These are phyloP conservation scores for Mycena pura DNA, from an alignment of 768 basidiomycete species.

Conservation along the genomic window DNA sequence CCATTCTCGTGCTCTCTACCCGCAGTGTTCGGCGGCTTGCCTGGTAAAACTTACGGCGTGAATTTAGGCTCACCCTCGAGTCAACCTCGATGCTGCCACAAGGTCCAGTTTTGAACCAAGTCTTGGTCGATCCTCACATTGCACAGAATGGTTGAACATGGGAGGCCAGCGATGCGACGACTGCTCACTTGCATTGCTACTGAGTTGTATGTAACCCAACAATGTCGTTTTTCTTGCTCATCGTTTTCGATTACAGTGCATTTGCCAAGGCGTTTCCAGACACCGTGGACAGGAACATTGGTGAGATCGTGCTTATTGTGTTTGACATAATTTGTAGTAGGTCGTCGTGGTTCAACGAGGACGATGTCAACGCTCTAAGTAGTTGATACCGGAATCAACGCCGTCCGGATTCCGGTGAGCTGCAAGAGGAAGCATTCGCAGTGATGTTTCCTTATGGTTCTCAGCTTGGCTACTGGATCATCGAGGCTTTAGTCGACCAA, in stretches of 20 bases:
- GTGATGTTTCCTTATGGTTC: not conserved
- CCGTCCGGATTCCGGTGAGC: conserved; percentile 76
- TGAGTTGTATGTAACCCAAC: conserved; percentile 62
- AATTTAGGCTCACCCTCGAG: conserved; percentile 77
- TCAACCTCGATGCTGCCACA: conserved; percentile 84
- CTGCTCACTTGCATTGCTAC: conserved; percentile 69
- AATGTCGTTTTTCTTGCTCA: not conserved
- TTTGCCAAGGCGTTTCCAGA: conserved; percentile 66
- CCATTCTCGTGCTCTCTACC: not conserved
- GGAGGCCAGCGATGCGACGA: conserved; percentile 68
- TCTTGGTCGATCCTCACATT: not conserved
- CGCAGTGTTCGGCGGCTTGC: conserved; percentile 4
- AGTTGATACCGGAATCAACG: conserved; percentile 65
- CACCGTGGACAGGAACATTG: conserved; percentile 70
- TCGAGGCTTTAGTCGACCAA: conserved; percentile 74
- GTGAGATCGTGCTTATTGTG: conserved; percentile 37
- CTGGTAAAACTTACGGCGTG: conserved; percentile 69
- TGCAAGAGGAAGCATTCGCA: not conserved
- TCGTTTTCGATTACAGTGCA: conserved; percentile 55
- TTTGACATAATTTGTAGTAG: conserved; percentile 38
- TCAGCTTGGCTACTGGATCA: conserved; percentile 84
- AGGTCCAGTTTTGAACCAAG: conserved; percentile 45
- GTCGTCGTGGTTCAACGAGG: conserved; percentile 75
- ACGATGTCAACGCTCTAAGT: conserved; percentile 67
- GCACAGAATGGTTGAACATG: conserved; percentile 73